Evolutionary conservation across 345 rosid species (phyloP), one percentile per base, ranked within the genome.

Genomic region (Melastoma malabathricum): DNA sequence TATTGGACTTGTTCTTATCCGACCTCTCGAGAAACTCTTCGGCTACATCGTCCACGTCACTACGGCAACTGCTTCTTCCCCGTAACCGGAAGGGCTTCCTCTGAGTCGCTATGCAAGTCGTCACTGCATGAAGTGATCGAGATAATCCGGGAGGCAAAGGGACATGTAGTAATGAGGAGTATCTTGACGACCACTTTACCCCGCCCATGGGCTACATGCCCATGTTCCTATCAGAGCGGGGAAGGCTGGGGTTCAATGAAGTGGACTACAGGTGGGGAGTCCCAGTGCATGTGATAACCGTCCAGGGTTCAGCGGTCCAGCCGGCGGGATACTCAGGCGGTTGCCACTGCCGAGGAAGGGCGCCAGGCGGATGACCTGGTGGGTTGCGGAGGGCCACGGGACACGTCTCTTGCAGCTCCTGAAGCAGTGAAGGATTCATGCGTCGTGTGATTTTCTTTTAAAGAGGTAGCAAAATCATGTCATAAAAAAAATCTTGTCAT

Each of bases 31-130:
- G 25, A 22, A 22, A 22, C 25, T 34, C 41, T 34, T 34, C 41
- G 10, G 41, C 41, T 12, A 34, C 41, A 6, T 2, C 12, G 41
- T 22, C 41, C 12, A 7, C 12, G 41, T 34, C 12, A 34, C n/a
- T n/a, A n/a, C n/a, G n/a, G n/a, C n/a, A 81, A 84, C 65, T 79
- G 82, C 46, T 77, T 82, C 74, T 85, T 73, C 55, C 86, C 86
- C 0, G 80, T 82, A 46, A 79, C 75, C 0, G 55, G 77, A 44
- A 53, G 73, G 20, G 64, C 71, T 45, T 56, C 72, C 6, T 63
- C n/a, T n/a, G n/a, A n/a, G n/a, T n/a, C n/a, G 29, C n/a, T n/a
- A n/a, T n/a, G n/a, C 54, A 50, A 62, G 18, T 66, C 66, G 17
- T 55, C 82, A 6, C 43, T 38, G 4, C 13, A 45, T 1, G 79